These are phyloP conservation scores for Pichia cabralensis DNA, from an alignment of 805 yeast species.

Conservation along the genomic window DNA sequence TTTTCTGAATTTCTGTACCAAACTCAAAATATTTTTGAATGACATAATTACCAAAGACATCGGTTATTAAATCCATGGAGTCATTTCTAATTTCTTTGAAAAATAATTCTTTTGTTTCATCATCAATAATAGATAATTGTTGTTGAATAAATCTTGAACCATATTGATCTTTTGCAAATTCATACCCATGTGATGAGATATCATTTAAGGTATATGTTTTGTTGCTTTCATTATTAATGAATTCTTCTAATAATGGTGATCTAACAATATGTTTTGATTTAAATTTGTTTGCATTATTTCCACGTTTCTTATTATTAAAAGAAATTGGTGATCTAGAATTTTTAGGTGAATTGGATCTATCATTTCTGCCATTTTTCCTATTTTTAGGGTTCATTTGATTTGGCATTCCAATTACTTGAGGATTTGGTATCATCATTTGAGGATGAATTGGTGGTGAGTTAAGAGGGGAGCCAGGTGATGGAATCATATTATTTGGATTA, in stretches of 20 bases:
- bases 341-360: too few species aligned
- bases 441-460: conserved; percentile 10
- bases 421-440: conserved; percentile 6
- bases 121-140: conserved; percentile 52
- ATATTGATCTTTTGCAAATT: conserved; percentile 91
- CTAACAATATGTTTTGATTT: conserved; percentile 45
- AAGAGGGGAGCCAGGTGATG: conserved; percentile 19
- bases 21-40: conserved; percentile 88
- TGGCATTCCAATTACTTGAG: too few species aligned
- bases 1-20: conserved; percentile 63
- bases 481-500: conserved; percentile 7
- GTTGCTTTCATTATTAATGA: conserved; percentile 49
- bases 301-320: background rate
- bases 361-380: too few species aligned
- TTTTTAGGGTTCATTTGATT: too few species aligned
- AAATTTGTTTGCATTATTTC: conserved; percentile 15
- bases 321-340: conserved; percentile 1
- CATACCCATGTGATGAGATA: conserved; percentile 78
- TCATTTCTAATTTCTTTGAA: conserved; percentile 75
- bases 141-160: conserved; percentile 97
- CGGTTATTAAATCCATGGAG: conserved; percentile 77
- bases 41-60: conserved; percentile 96
- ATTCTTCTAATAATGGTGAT: conserved; percentile 77
- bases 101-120: conserved; percentile 67
- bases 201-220: conserved; percentile 60